Evolutionary conservation across 768 basidiomycete genomes (phyloP).

Genomic region (Vishniacozyma victoriae): DNA sequence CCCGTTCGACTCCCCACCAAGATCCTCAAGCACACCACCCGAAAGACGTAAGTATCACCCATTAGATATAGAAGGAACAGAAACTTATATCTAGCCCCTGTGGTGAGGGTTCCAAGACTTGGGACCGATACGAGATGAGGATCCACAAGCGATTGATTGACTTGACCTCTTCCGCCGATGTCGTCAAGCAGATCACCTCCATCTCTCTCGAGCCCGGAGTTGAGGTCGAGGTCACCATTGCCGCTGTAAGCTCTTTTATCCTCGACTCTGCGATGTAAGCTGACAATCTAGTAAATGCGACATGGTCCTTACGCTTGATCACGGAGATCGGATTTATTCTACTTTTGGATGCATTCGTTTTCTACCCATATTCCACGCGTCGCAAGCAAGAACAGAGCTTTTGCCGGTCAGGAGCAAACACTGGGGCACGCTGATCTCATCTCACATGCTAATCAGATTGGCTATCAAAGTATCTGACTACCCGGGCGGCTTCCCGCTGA

Average conservation of each 20-base stretch:
- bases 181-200: constrained; percentile 99
- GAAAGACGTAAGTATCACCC: constrained; percentile 79
- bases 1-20: constrained; percentile 99
- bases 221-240: constrained; percentile 97
- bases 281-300: background rate
- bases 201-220: constrained; percentile 99
- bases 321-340: no score
- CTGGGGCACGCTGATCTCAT: no score
- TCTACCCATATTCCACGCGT: no score
- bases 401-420: no score
- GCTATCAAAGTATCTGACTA: constrained; percentile 36
- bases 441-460: constrained; percentile 2
- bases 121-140: constrained; percentile 99
- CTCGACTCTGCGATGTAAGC: background rate
- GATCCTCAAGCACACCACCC: constrained; percentile 96
- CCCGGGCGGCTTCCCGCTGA: constrained; percentile 45
- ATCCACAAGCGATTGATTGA: constrained; percentile 99
- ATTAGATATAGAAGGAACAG: background rate
- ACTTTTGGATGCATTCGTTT: no score
- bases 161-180: constrained; percentile 95
- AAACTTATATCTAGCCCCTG: constrained; percentile 64
- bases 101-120: constrained; percentile 99
- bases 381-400: no score
- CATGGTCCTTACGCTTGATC: no score
- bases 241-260: constrained; percentile 34